Base-by-base conservation (phyloP, 2,329 filamentous ascomycete species). In the Diaporthe citri region DNA sequence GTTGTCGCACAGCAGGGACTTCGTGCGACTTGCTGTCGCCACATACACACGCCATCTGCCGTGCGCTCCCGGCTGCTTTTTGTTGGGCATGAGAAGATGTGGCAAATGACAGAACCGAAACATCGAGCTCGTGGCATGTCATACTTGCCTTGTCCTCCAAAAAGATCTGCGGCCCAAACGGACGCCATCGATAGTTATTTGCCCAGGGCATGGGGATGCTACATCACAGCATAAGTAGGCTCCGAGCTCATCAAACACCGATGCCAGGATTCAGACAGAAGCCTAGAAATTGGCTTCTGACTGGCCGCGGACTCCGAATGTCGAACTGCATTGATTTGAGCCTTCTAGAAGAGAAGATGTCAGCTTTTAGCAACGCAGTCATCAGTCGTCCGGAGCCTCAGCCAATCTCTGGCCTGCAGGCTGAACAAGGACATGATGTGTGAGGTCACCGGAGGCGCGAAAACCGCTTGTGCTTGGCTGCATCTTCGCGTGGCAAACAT, bases 21-120 rank as follows among this genome's bases (percentile, higher is more conserved):
- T 55, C 36, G 46, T 52, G 36, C n/a, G 15, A 69, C 46, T 22
- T 69, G n/a, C 15, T 55, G 64, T 31, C 17, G 28, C n/a, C 64
- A 55, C 64, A 34, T 48, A n/a, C n/a, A n/a, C n/a, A n/a, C n/a
- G n/a, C n/a, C n/a, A 51, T 41, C 64, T 69, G 34, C 64, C 15
- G 48, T 41, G 64, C 64, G 25, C 48, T 55, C 34, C 46, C 15
- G n/a, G n/a, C 15, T 69, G 64, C 31, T 34, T 69, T 55, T 55
- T 69, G 64, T 69, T 67, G 64, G 46, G 64, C n/a, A n/a, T 52
- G 13, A 41, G 15, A 55, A 39, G 13, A 20, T 20, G 64, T 69
- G 48, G 64, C 64, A 52, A 28, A 20, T 36, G 4, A 2, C 15
- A 55, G n/a, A 28, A 31, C 25, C 15, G 15, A 12, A 55, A 28